phyloP scores from a whole-genome alignment of 1,284 basidiomycete genomes.

The Austroboletus niveus region DNA sequence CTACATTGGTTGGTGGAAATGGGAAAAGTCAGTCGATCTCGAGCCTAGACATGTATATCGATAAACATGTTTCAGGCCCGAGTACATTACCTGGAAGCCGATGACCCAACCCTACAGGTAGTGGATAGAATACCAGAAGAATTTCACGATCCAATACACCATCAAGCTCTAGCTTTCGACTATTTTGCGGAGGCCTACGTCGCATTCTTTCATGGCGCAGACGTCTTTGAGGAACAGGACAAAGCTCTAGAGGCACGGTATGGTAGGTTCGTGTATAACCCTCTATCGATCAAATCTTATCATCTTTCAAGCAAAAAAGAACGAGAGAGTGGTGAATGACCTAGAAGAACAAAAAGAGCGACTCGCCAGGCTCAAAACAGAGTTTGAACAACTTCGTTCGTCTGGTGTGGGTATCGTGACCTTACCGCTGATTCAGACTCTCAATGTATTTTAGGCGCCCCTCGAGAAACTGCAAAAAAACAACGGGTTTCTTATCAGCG shows the following conservation, averaged over 20 bases:
- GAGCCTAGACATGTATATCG: not conserved
- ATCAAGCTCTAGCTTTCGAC: conserved; percentile 73
- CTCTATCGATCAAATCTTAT: conserved; percentile 8
- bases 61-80: conserved; percentile 31
- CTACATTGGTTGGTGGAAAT: conserved; percentile 86
- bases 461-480: conserved; percentile 57
- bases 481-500: conserved; percentile 55
- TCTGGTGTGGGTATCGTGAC: conserved; percentile 45
- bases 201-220: conserved; percentile 68
- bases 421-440: not conserved
- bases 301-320: conserved; percentile 54
- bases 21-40: conserved; percentile 57
- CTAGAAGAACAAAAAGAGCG: conserved; percentile 54
- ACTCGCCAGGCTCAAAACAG: conserved; percentile 45
- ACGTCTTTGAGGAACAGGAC: conserved; percentile 72
- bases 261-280: conserved; percentile 43
- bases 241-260: conserved; percentile 71
- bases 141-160: conserved; percentile 71
- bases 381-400: conserved; percentile 58
- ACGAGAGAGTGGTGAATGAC: conserved; percentile 58
- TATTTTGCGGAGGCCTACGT: conserved; percentile 71
- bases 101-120: conserved; percentile 65
- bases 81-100: conserved; percentile 55
- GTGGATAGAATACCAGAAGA: conserved; percentile 59
- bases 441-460: conserved; percentile 51